Evolutionary conservation across 495 filamentous ascomycete species (phyloP).

Genomic region (Daldinia loculata): DNA sequence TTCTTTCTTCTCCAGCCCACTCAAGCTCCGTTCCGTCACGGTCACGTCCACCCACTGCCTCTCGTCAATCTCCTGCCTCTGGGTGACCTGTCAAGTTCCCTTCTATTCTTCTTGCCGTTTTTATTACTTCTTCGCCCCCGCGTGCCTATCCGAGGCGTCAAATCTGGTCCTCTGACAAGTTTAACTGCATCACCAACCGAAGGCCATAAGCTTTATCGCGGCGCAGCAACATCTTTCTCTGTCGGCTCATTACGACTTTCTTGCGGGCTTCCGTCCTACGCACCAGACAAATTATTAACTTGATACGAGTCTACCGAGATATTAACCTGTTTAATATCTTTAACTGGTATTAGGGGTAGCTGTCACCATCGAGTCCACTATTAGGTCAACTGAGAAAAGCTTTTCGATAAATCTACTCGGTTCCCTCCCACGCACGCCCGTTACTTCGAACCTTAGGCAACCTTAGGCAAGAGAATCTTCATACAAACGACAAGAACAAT

Average conservation of each 20-base stretch:
- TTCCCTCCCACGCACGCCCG: slow-evolving; percentile 2
- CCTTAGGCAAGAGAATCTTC: slow-evolving; percentile 38
- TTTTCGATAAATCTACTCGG: slow-evolving; percentile 40
- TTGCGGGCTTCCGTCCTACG: slow-evolving; percentile 2
- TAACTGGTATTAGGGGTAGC: slow-evolving; percentile 13
- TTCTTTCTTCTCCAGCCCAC: slow-evolving; percentile 46
- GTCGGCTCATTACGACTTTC: slow-evolving; percentile 9
- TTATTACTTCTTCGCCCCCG: slow-evolving; percentile 32
- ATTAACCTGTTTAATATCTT: slow-evolving; percentile 16
- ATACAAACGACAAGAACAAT: slow-evolving; percentile 42
- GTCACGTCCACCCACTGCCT: slow-evolving; percentile 48
- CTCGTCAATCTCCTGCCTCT: slow-evolving; percentile 48
- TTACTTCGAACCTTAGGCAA: slow-evolving; percentile 1
- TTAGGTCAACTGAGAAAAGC: slow-evolving; percentile 24
- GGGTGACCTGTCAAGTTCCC: slow-evolving; percentile 50
- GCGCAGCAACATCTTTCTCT: slow-evolving; percentile 19
- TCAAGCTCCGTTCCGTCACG: slow-evolving; percentile 48
- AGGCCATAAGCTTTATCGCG: slow-evolving; percentile 22
- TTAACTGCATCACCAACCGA: slow-evolving; percentile 8
- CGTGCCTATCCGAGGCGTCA: slow-evolving; percentile 16
- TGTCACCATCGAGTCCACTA: neutral
- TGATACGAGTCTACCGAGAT: slow-evolving; percentile 19
- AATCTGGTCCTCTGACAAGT: slow-evolving; percentile 15
- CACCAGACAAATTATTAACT: slow-evolving; percentile 6
- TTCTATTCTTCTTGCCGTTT: slow-evolving; percentile 52